Evolutionary conservation across 139 green algal species (phyloP).

Genomic region (Haematococcus sp.): DNA sequence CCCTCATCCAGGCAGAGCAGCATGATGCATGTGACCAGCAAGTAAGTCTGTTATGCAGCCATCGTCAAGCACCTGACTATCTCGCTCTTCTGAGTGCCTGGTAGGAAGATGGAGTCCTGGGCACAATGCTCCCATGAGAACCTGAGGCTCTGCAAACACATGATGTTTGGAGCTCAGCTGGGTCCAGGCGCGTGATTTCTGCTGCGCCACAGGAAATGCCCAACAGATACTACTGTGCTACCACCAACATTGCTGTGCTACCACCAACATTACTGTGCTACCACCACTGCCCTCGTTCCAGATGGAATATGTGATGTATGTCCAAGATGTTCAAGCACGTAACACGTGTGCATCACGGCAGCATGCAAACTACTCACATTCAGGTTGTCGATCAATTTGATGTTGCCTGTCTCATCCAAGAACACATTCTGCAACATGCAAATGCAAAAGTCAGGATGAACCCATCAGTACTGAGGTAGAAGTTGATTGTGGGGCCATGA

Average conservation of each 20-base stretch:
- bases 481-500: background rate
- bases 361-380: slow-evolving; percentile 22
- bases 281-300: too few relatives aligned
- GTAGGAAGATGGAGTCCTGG: slow-evolving; percentile 56
- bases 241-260: too few relatives aligned
- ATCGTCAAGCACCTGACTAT: slow-evolving; percentile 22
- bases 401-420: slow-evolving; percentile 39
- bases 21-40: too few relatives aligned
- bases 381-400: slow-evolving; percentile 67
- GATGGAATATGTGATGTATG: too few relatives aligned
- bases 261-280: too few relatives aligned
- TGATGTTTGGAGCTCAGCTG: too few relatives aligned
- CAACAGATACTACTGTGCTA: too few relatives aligned
- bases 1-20: background rate
- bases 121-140: slow-evolving; percentile 17
- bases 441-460: background rate
- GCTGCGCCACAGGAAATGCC: too few relatives aligned
- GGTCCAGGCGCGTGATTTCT: too few relatives aligned
- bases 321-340: too few relatives aligned
- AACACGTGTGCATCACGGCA: too few relatives aligned
- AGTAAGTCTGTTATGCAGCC: background rate
- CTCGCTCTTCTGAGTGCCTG: slow-evolving; percentile 48
- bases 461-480: background rate
- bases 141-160: slow-evolving; percentile 18
- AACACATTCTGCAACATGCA: slow-evolving; percentile 54